Evolutionary conservation across 176 grass and related monocot genomes (phyloP), one percentile per base, ranked within the genome.

Genomic region (Paspalum notatum): DNA sequence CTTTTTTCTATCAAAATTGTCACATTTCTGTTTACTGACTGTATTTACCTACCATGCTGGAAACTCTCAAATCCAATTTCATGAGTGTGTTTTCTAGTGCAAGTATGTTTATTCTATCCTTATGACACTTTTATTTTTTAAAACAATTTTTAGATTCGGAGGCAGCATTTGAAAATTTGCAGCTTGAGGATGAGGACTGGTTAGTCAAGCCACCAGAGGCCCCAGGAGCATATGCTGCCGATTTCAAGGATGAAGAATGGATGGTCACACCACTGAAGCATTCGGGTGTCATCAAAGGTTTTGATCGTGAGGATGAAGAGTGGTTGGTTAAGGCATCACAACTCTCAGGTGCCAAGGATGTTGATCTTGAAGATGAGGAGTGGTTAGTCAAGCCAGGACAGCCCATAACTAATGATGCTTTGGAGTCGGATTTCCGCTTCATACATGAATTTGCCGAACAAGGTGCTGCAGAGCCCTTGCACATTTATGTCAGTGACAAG

Each of bases 401-500:
- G 25, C 14, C 87, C 18, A 69, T 51, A 45, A 38, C 18, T 70
- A 14, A 41, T 2, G 39, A 80, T 71, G 78, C 56, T 76, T 63
- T 77, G 26, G 20, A 89, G 50, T 71, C 71, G 8, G 82, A 88
- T 43, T 61, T 85, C 24, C 41, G 1, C 5, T 88, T 83, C 45
- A 39, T 85, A 76, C 77, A 88, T 49, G 79, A 83, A 39, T 66
- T 60, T 8, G 18, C 47, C 3, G 27, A 87, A 49, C 55, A 82
- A 78, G 67, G 72, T 45, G 71, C 85, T 60, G 7, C 50, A 15
- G 68, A 71, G 46, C 82, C 76, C 62, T 78, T 80, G 43, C 72
- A 48, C 67, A 86, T 98, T 24, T 87, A 85, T 55, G 84, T 98
- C 18, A 66, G 91, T n/a, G 88, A 93, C 82, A 89, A 79, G 87